Percentiles rank a stretch among this genome's conserved stretches.
phyloP scores from a whole-genome alignment of 768 basidiomycete species.

The Dendrothele bispora region DNA sequence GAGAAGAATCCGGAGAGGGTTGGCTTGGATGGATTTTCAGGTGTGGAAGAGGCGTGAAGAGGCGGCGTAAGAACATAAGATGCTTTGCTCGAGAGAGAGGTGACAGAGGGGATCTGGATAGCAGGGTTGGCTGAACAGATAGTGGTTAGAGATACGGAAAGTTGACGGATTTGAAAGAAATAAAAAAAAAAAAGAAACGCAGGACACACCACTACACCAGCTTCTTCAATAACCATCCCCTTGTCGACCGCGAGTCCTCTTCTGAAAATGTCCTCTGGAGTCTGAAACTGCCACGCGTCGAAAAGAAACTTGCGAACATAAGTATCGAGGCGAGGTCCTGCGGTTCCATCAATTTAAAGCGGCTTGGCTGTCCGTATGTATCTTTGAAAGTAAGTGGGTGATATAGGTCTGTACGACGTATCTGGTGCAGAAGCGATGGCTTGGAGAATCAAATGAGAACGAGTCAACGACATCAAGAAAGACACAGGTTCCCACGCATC shows the following conservation, averaged over 20 bases:
- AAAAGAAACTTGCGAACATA: conserved; percentile 62
- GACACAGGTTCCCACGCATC: no score
- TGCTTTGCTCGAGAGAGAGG: conserved; percentile 60
- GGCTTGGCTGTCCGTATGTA: conserved; percentile 81
- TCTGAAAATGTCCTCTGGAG: conserved; percentile 72
- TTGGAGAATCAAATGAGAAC: no score
- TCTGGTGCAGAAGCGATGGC: conserved; percentile 52
- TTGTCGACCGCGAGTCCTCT: conserved; percentile 45
- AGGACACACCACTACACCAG: conserved; percentile 67
- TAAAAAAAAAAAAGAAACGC: conserved; percentile 48
- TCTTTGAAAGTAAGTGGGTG: conserved; percentile 60
- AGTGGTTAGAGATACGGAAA: conserved; percentile 3
- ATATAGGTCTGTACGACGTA: conserved; percentile 42
- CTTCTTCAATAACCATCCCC: conserved; percentile 54
- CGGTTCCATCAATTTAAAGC: conserved; percentile 61
- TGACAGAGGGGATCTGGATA: conserved; percentile 56
- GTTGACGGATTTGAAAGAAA: neutral
- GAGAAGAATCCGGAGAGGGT: conserved; percentile 43
- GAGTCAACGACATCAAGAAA: no score
- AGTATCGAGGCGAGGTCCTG: conserved; percentile 70
- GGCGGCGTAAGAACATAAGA: conserved; percentile 53
- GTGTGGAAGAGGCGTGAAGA: neutral
- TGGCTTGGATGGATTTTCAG: no score
- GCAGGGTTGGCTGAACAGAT: conserved; percentile 52
- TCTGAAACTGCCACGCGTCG: conserved; percentile 81